Base-by-base conservation (phyloP, 1,284 basidiomycete species). In the Apiotrichum akiyoshidainum region DNA sequence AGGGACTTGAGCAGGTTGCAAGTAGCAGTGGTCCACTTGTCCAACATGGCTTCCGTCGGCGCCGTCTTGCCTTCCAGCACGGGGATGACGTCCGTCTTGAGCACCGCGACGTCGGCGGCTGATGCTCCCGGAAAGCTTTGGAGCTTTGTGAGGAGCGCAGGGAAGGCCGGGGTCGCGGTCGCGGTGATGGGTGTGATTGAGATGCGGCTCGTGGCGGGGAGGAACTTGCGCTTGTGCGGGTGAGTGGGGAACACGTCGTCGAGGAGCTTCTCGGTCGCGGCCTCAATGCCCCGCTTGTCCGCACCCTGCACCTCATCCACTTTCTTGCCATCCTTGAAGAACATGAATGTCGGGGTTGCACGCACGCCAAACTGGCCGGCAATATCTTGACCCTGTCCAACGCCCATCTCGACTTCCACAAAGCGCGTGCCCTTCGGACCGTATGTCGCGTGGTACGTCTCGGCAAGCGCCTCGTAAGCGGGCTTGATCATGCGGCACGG, bases 261-360 rank as follows among this genome's bases (percentile, higher is more conserved):
- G 54, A 68, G 64, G 65, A 68, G 71, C 8, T 46, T 19, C 49
- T 73, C 73, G n/a, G 74, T 68, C 31, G 60, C 65, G 31, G 17
- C 41, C 52, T 76, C 74, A 34, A 76, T 64, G 13, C 67, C 70
- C 31, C 65, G 60, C 59, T 76, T 76, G 52, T 62, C 65, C 1
- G 85, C 87, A 0, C 91, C 91, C 67, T 85, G 86, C 64, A 94
- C 63, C 71, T 92, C 89, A 51, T 86, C 80, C 11, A 87, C 87
- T 83, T 90, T 89, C 63, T 84, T 81, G 1, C 87, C 88, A 60
- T 89, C 81, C 64, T 86, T 73, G 79, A 91, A 93, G 78, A 90
- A 91, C 53, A 88, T 80, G 73, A 92, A 93, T 5, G 90, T 92
- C 5, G 92, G 91, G 1, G 89, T 93, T 0, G 83, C 90, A n/a